Percentiles rank a stretch among this genome's conserved stretches.
These are phyloP conservation scores for Quambalaria eucalypti DNA, from an alignment of 1,284 basidiomycete genomes.

Conservation along the genomic window DNA sequence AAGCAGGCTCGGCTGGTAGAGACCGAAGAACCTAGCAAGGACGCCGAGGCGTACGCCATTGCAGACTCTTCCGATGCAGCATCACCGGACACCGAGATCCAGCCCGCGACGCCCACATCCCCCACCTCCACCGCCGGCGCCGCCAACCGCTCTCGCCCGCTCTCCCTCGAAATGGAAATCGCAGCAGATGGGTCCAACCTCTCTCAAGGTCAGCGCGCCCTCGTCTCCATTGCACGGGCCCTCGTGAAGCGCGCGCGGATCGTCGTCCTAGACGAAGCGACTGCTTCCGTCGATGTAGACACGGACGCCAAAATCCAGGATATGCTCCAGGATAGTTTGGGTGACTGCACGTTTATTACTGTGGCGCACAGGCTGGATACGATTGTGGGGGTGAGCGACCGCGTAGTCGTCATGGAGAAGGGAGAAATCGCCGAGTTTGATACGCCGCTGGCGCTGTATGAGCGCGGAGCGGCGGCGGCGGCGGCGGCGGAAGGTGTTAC, in stretches of 20 bases:
- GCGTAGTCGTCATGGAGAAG: neutral
- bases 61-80: neutral
- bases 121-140: neutral
- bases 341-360: neutral
- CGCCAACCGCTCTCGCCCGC: slow-evolving; percentile 30
- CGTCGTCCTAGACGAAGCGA: slow-evolving; percentile 22
- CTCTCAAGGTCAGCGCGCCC: slow-evolving; percentile 58
- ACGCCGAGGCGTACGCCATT: neutral
- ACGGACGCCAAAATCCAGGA: slow-evolving; percentile 71
- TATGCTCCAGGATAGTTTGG: neutral
- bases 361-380: neutral
- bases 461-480: neutral
- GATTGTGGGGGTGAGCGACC: neutral
- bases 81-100: neutral
- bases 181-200: slow-evolving; percentile 76
- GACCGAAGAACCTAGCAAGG: neutral
- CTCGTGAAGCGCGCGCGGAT: slow-evolving; percentile 45
- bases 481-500: neutral
- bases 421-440: neutral
- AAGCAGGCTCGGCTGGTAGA: slow-evolving; percentile 27
- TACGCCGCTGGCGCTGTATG: neutral
- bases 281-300: slow-evolving; percentile 63
- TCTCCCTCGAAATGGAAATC: slow-evolving; percentile 56
- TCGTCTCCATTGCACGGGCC: slow-evolving; percentile 72
- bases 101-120: neutral